Base-by-base conservation (phyloP, 129 eudicot species). In the Escallonia herrerae region DNA sequence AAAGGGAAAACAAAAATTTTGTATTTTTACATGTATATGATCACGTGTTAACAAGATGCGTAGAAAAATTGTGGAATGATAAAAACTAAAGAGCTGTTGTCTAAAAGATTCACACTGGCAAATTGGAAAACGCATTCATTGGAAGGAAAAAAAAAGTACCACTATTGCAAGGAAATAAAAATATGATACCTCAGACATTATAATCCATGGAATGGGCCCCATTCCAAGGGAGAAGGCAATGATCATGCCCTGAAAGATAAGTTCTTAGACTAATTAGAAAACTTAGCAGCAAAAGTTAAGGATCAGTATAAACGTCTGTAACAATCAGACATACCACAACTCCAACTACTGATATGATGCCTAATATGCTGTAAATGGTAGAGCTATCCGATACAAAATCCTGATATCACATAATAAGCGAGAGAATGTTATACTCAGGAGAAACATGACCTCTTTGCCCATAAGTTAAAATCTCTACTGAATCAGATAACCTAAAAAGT, bases 191-290 rank as follows among this genome's bases (percentile, higher is more conserved):
- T 91, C 98, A 6, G 98, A 91, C 97, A 91, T 91, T 56, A 91
- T 91, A 58, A 90, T 58, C 97, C 97, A 90, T 15, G 97, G 94
- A 73, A 90, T 87, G 13, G 97, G 94, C 39, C 97, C 97, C 89
- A 90, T 78, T 73, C 97, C 97, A 66, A 90, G 94, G 44, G 97
- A 90, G 76, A 87, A 87, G 40, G 82, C 74, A 57, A 84, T 75
- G 12, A 90, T 77, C 97, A 91, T 87, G 52, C 82, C 78, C 97
- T 91, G 74, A 54, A 59, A 12, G 47, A 46, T 3, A 71, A 68
- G 13, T 8, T 67, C 47, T 62, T 46, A 41, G 60, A 71, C 14
- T 42, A 37, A 48, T 59, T 58, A 61, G 60, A 69, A 68, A 69
- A 41, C 63, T 54, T 42, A 33, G 52, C 52, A 59, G 7, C 15